Percentiles rank a stretch among this genome's conserved stretches.
Evolutionary conservation across 106 monocot species (phyloP).

Genomic region (Dendrobium nobile): DNA sequence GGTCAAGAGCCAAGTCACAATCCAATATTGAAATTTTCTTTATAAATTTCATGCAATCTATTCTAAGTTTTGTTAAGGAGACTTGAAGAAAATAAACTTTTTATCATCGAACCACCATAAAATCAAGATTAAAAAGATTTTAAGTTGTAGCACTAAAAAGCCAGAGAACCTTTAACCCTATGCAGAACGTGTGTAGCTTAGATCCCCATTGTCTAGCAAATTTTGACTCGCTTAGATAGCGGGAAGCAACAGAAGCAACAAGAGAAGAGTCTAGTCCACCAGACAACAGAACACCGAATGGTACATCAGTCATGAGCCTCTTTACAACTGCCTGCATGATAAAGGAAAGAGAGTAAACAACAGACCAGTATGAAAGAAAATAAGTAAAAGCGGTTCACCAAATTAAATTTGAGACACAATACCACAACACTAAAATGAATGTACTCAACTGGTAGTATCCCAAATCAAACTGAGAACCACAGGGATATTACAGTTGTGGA

Average conservation of each 20-base stretch:
- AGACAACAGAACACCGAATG: constrained; percentile 66
- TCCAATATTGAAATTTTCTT: neutral
- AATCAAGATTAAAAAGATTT: neutral
- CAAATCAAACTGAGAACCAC: neutral
- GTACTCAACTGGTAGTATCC: neutral
- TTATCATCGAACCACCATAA: neutral
- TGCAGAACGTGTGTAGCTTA: constrained; percentile 63
- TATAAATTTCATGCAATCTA: neutral
- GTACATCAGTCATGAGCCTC: constrained; percentile 74
- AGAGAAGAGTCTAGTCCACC: constrained; percentile 73
- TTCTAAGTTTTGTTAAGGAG: constrained; percentile 4
- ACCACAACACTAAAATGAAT: neutral
- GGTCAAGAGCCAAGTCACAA: neutral
- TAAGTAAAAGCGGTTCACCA: neutral
- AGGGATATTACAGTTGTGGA: neutral
- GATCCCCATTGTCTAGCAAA: constrained; percentile 61
- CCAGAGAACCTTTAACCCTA: constrained; percentile 48
- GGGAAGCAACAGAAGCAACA: constrained; percentile 57
- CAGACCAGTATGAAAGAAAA: neutral
- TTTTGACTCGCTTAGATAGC: constrained; percentile 39
- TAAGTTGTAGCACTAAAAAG: neutral
- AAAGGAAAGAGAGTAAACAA: neutral
- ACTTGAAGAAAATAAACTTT: neutral
- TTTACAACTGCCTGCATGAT: constrained; percentile 47
- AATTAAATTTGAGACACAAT: neutral